Conservation (phyloP, 139 green algal species). For the Chlorella sp. region DNA sequence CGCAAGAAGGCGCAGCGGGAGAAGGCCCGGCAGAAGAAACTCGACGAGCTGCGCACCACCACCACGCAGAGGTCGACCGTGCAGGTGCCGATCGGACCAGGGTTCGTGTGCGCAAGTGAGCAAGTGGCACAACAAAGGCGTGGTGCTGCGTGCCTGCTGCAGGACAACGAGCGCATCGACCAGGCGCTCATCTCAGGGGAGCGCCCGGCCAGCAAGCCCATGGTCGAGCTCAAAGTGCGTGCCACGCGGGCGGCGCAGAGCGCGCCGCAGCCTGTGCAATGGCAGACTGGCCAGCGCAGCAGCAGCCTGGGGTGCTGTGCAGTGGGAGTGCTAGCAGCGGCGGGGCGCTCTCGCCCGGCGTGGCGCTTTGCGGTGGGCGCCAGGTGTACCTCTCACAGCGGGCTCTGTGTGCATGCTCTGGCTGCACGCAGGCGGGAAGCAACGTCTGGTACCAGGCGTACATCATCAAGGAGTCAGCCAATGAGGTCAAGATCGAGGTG, state of each 20-base stretch:
- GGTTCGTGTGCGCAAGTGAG: background rate
- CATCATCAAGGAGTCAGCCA: conserved; percentile 32
- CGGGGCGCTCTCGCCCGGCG: too few species aligned
- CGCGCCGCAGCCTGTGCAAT: background rate
- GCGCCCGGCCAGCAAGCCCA: conserved; percentile 21
- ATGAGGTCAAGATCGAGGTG: conserved; percentile 34
- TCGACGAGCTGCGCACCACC: conserved; percentile 10
- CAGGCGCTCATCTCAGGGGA: background rate
- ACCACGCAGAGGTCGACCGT: conserved; percentile 9
- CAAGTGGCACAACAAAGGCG: background rate
- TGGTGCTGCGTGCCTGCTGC: background rate
- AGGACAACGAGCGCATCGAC: conserved; percentile 11
- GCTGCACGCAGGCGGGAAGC: conserved; percentile 8
- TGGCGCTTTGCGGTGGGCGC: background rate
- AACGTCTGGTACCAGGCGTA: conserved; percentile 41
- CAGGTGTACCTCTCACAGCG: background rate
- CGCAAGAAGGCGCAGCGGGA: conserved; percentile 1
- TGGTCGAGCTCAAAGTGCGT: conserved; percentile 20
- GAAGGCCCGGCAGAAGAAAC: background rate
- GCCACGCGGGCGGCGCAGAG: background rate
- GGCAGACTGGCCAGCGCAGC: background rate
- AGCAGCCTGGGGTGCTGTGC: background rate
- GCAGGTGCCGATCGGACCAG: background rate
- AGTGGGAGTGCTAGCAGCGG: too few species aligned
- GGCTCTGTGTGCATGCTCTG: background rate